Conservation (phyloP, 805 yeast species). For the Ascoidea asiatica region DNA sequence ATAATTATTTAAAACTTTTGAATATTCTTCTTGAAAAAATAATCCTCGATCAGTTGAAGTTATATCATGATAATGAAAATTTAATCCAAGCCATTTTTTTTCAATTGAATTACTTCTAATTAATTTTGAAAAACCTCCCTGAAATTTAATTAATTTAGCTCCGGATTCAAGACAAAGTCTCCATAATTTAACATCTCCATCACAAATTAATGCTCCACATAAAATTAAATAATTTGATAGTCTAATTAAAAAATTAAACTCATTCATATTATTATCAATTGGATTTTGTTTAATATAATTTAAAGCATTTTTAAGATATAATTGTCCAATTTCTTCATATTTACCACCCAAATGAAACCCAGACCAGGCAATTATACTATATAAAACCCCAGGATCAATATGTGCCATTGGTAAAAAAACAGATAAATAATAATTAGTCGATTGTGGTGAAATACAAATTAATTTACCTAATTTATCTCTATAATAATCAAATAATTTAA, state of each 20-base stretch:
- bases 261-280: slow-evolving; percentile 14
- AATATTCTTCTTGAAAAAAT: slow-evolving; percentile 48
- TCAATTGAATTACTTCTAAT: slow-evolving; percentile 29
- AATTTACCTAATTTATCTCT: slow-evolving; percentile 31
- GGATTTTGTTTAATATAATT: slow-evolving; percentile 25
- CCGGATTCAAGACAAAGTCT: slow-evolving; percentile 52
- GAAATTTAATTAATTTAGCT: slow-evolving; percentile 40
- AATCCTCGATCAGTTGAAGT: slow-evolving; percentile 46
- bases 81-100: slow-evolving; percentile 59
- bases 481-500: slow-evolving; percentile 34
- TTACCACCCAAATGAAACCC: slow-evolving; percentile 23
- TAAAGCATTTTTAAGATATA: slow-evolving; percentile 34
- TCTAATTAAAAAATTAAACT: slow-evolving; percentile 24
- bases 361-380: slow-evolving; percentile 47
- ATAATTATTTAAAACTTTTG: slow-evolving; percentile 21
- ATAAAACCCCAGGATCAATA: slow-evolving; percentile 32
- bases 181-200: slow-evolving; percentile 75
- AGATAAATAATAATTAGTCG: slow-evolving; percentile 35
- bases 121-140: slow-evolving; percentile 48
- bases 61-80: slow-evolving; percentile 73
- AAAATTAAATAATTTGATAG: slow-evolving; percentile 56
- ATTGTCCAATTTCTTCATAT: slow-evolving; percentile 28
- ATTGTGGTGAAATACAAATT: slow-evolving; percentile 33
- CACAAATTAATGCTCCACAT: slow-evolving; percentile 72
- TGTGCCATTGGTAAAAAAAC: slow-evolving; percentile 41